phyloP scores from a whole-genome alignment of 1,284 basidiomycete species.

The Neotropicomus parvogracilis region DNA sequence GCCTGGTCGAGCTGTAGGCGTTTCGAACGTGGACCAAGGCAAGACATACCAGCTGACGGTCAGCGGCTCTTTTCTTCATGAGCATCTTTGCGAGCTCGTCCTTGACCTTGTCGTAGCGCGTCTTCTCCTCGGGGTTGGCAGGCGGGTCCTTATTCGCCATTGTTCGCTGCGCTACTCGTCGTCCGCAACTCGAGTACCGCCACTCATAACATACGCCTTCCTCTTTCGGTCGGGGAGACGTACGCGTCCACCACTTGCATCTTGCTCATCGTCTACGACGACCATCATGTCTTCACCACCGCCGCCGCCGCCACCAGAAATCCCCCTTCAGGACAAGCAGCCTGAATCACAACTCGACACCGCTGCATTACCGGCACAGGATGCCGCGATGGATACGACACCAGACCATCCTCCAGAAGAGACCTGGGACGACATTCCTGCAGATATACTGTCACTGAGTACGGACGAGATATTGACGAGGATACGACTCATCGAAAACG shows the following conservation, averaged over 20 bases:
- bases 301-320: constrained; percentile 45
- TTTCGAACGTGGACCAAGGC: background rate
- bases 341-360: constrained; percentile 35
- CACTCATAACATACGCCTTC: constrained; percentile 14
- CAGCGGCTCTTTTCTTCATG: constrained; percentile 63
- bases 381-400: constrained; percentile 65
- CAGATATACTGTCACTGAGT: constrained; percentile 68
- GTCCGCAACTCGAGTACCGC: constrained; percentile 1
- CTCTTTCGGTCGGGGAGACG: constrained; percentile 31
- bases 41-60: constrained; percentile 65
- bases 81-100: constrained; percentile 69
- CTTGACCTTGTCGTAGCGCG: constrained; percentile 63
- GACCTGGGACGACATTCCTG: constrained; percentile 80
- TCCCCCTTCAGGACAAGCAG: constrained; percentile 44
- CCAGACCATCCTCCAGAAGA: constrained; percentile 69
- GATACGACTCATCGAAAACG: constrained; percentile 89
- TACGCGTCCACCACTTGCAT: constrained; percentile 35
- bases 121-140: constrained; percentile 57
- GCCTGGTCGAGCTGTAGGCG: constrained; percentile 41
- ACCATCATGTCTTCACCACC: constrained; percentile 60
- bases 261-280: constrained; percentile 22
- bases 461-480: constrained; percentile 86
- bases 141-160: constrained; percentile 35
- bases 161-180: background rate
- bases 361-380: constrained; percentile 30